Evolutionary conservation across 2,329 filamentous ascomycete species (phyloP), one percentile per base, ranked within the genome.

Genomic region (Xylaria sp.): DNA sequence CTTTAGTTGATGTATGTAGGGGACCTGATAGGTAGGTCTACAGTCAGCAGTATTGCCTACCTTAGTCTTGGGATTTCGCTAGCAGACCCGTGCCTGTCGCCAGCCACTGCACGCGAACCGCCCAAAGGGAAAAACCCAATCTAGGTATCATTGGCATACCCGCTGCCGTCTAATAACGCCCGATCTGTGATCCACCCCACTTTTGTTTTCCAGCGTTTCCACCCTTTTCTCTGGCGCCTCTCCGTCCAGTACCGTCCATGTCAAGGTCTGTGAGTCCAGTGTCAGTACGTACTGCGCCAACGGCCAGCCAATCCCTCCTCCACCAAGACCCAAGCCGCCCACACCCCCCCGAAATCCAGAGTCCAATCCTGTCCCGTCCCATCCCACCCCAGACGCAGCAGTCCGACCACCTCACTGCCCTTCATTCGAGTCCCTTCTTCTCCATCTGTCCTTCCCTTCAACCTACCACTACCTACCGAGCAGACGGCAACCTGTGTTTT

Each of bases 281-380:
- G 46, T 39, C 48, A 51, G 57, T n/a, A 44, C 66, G 67, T 69
- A 18, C 55, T 67, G 55, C 66, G 63, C 70, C 70, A 39, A 59
- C 65, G 63, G 59, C 68, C 70, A 61, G 61, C 71, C 63, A 71
- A 58, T 61, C 56, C 50, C 25, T 56, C 65, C 66, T 63, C 54
- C 62, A 58, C 59, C 62, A 61, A 55, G 34, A 37, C 8, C 34
- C 7, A 37, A 37, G 56, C 46, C 51, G 34, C 55, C 66, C 56
- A 58, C 65, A 68, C 71, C 66, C 60, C 70, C 71, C 66, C 60
- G 28, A 69, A 71, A 71, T 62, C 68, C 59, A 46, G 41, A 28
- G 44, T 54, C n/a, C 69, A 66, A 48, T 69, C 66, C 69, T 62
- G 66, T 72, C 63, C 68, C 37, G 55, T 68, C 46, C 68, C 65